A percentile compares a stretch with the other conserved stretches of the same genome.
Evolutionary conservation across 2,329 filamentous ascomycete species (phyloP).

Genomic region (Chrysosporium keratinophilum): DNA sequence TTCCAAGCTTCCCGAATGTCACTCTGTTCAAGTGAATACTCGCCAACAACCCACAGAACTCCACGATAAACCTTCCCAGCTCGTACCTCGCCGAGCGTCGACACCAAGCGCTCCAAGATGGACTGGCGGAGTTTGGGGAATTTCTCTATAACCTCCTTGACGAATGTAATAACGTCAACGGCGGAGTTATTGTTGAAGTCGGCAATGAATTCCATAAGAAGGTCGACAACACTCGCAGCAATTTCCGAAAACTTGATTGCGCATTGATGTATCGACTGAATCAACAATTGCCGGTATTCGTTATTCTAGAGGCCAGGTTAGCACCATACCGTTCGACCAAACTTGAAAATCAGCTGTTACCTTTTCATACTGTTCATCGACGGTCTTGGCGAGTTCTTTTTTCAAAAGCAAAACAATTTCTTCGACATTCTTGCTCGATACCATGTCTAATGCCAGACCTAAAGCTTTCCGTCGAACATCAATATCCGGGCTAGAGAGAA

Average conservation of each 20-base stretch:
- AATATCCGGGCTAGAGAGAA: conserved; percentile 88
- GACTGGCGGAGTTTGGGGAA: conserved; percentile 81
- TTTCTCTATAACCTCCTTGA: conserved; percentile 97
- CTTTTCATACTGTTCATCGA: conserved; percentile 98
- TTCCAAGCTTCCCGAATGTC: conserved; percentile 97
- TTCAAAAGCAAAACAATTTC: conserved; percentile 93
- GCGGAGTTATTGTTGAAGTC: conserved; percentile 97
- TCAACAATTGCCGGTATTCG: conserved; percentile 88
- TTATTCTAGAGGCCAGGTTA: conserved; percentile 47
- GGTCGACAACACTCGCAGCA: conserved; percentile 86
- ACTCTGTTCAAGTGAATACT: conserved; percentile 87
- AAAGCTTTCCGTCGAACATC: conserved; percentile 91
- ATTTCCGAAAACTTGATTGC: conserved; percentile 99
- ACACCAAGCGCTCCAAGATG: conserved; percentile 80
- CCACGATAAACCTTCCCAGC: conserved; percentile 96
- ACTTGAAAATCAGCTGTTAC: conserved; percentile 23
- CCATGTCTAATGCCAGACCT: conserved; percentile 87
- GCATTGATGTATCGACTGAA: conserved; percentile 95
- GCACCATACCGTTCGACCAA: neutral
- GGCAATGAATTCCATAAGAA: conserved; percentile 97
- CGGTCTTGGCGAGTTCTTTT: conserved; percentile 94
- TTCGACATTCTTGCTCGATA: conserved; percentile 96
- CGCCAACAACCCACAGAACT: conserved; percentile 93
- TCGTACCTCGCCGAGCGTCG: conserved; percentile 82
- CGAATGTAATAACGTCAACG: conserved; percentile 95